Percentiles rank a stretch among this genome's conserved stretches.
These are phyloP conservation scores for Pseudogymnoascus sp. DNA, from an alignment of 2,329 filamentous ascomycete genomes.

Conservation along the genomic window DNA sequence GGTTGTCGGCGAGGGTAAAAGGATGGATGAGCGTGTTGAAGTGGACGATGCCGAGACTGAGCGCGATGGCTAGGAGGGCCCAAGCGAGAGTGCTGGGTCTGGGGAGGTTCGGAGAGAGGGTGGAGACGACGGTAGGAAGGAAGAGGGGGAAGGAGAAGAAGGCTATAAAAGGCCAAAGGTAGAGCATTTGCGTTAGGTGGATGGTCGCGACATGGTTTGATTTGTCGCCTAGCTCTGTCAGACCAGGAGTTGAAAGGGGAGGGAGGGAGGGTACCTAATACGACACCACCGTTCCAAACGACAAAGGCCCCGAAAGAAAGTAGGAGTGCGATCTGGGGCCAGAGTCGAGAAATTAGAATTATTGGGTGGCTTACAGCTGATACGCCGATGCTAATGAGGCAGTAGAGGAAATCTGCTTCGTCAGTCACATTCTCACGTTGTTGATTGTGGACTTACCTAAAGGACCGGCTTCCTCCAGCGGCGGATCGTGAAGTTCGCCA, in stretches of 20 bases:
- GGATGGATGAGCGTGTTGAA: conserved; percentile 93
- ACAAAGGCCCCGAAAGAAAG: conserved; percentile 67
- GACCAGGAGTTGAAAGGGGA: not conserved
- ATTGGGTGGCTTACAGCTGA: conserved; percentile 46
- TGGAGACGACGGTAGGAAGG: conserved; percentile 40
- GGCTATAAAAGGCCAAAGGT: conserved; percentile 81
- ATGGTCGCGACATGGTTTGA: conserved; percentile 86
- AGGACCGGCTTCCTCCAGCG: conserved; percentile 39
- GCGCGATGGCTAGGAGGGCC: not conserved
- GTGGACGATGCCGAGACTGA: conserved; percentile 48
- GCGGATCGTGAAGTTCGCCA: conserved; percentile 50
- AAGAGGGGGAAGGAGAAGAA: conserved; percentile 86
- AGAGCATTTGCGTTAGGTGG: conserved; percentile 87
- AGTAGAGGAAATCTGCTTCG: conserved; percentile 45
- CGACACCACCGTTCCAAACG: conserved; percentile 81
- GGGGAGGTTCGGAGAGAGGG: conserved; percentile 36
- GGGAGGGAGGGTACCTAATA: conserved; percentile 59
- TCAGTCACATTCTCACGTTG: conserved; percentile 18
- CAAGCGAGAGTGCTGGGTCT: conserved; percentile 6
- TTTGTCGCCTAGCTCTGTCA: conserved; percentile 65
- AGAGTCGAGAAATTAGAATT: conserved; percentile 41
- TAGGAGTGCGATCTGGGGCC: conserved; percentile 58
- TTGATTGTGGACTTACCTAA: conserved; percentile 37
- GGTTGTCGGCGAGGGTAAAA: conserved; percentile 91
- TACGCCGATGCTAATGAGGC: conserved; percentile 56